A percentile compares a stretch with the other conserved stretches of the same genome.
phyloP scores from a whole-genome alignment of 768 basidiomycete species.

The Tylopilus balloui region DNA sequence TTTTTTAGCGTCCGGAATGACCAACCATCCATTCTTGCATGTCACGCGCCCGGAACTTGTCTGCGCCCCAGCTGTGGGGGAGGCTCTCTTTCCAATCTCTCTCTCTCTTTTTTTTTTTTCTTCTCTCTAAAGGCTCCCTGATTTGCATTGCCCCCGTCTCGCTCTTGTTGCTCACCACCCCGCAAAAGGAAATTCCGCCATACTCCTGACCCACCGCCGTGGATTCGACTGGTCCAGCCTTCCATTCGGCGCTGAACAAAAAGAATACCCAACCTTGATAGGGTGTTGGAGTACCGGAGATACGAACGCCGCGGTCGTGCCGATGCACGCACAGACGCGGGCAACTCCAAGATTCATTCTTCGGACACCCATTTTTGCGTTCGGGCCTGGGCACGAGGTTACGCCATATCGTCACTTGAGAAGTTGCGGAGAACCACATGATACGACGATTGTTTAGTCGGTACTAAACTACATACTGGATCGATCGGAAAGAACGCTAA shows the following conservation, averaged over 20 bases:
- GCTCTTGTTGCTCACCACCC: background rate
- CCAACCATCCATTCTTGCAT: background rate
- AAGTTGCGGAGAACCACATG: conserved; percentile 1
- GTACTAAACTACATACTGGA: background rate
- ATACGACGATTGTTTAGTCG: background rate
- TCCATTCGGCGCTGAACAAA: conserved; percentile 15
- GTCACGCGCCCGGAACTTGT: conserved; percentile 2
- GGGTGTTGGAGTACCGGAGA: conserved; percentile 6
- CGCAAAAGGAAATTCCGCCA: conserved; percentile 8
- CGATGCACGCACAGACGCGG: background rate
- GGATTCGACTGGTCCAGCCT: conserved; percentile 5
- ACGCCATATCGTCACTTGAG: background rate
- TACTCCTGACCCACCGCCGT: conserved; percentile 5
- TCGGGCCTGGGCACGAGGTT: conserved; percentile 4
- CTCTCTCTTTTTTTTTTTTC: background rate
- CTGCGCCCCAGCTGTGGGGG: background rate
- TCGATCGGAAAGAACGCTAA: conserved; percentile 1
- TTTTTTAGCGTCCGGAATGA: conserved; percentile 10
- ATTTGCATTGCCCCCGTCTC: conserved; percentile 4
- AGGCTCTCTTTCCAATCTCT: background rate
- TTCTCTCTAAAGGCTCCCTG: background rate
- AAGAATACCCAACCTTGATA: background rate
- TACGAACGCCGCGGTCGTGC: conserved; percentile 13
- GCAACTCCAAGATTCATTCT: conserved; percentile 7
- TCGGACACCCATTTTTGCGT: conserved; percentile 1